These are phyloP conservation scores for Boletus rufocinnamomeus DNA, from an alignment of 768 basidiomycete genomes.

Conservation along the genomic window DNA sequence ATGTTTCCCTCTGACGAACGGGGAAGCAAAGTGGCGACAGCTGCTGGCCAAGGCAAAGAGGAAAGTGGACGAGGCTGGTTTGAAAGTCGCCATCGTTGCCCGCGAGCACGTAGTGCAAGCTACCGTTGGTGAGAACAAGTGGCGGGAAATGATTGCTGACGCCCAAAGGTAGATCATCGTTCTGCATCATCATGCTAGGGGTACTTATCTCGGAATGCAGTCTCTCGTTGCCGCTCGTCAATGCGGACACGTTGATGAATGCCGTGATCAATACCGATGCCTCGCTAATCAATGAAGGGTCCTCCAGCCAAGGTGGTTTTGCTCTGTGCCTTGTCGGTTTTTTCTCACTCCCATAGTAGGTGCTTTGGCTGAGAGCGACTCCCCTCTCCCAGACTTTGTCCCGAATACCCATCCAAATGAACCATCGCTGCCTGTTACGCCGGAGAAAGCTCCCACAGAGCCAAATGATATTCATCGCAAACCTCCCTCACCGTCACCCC, in stretches of 20 bases:
- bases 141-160: slow-evolving; percentile 53
- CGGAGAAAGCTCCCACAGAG: slow-evolving; percentile 18
- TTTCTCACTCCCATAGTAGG: slow-evolving; percentile 6
- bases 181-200: background rate
- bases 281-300: slow-evolving; percentile 32
- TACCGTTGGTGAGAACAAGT: slow-evolving; percentile 54
- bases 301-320: slow-evolving; percentile 23
- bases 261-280: slow-evolving; percentile 45
- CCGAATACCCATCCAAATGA: slow-evolving; percentile 57
- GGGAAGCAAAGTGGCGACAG: slow-evolving; percentile 51
- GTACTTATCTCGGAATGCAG: slow-evolving; percentile 30
- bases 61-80: slow-evolving; percentile 45
- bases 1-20: slow-evolving; percentile 54
- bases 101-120: slow-evolving; percentile 48
- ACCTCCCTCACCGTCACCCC: slow-evolving; percentile 22
- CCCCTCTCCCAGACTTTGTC: slow-evolving; percentile 49
- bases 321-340: background rate
- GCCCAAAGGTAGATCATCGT: slow-evolving; percentile 47
- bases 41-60: slow-evolving; percentile 53
- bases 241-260: slow-evolving; percentile 51
- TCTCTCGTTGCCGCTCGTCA: slow-evolving; percentile 44
- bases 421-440: slow-evolving; percentile 39
- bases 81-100: slow-evolving; percentile 53
- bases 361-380: slow-evolving; percentile 21
- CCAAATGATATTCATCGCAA: slow-evolving; percentile 7